Conservation (phyloP, 2,329 filamentous ascomycete species). For the Trichoderma gracile region DNA sequence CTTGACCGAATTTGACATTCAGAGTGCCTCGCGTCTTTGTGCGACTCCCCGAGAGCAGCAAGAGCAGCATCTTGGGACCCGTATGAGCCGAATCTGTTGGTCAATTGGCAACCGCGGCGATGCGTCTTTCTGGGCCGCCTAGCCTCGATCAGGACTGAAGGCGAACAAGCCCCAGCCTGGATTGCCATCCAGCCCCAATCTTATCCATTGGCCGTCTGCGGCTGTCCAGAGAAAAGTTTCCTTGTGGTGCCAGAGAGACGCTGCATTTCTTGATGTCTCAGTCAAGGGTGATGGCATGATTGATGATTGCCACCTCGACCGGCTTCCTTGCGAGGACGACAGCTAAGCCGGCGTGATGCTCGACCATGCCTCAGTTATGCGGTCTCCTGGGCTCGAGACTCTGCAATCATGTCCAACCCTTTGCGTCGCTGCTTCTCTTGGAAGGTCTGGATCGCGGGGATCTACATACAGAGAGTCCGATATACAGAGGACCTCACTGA, state of each 20-base stretch:
- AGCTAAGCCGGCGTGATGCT: slow-evolving; percentile 2
- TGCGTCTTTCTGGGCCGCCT: slow-evolving; percentile 7
- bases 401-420: slow-evolving; percentile 3
- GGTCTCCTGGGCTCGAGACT: slow-evolving; percentile 1
- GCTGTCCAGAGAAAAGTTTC: slow-evolving; percentile 13
- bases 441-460: background rate
- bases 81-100: background rate
- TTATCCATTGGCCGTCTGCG: slow-evolving; percentile 4
- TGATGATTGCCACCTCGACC: slow-evolving; percentile 16
- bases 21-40: slow-evolving; percentile 10
- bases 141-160: slow-evolving; percentile 10
- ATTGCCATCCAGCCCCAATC: slow-evolving; percentile 12
- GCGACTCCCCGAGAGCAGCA: slow-evolving; percentile 10
- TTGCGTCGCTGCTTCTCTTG: background rate
- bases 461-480: slow-evolving; percentile 2
- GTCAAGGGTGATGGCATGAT: slow-evolving; percentile 11
- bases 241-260: slow-evolving; percentile 12
- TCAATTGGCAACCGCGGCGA: slow-evolving; percentile 16
- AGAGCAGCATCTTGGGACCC: slow-evolving; percentile 3
- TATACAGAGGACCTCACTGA: slow-evolving; percentile 13
- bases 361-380: background rate
- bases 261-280: slow-evolving; percentile 8
- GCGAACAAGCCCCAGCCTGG: slow-evolving; percentile 11
- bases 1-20: slow-evolving; percentile 19
- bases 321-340: background rate